Evolutionary conservation across 352 stramenopile species (phyloP), one percentile per base, ranked within the genome.

Genomic region (Aphanomyces astaci): DNA sequence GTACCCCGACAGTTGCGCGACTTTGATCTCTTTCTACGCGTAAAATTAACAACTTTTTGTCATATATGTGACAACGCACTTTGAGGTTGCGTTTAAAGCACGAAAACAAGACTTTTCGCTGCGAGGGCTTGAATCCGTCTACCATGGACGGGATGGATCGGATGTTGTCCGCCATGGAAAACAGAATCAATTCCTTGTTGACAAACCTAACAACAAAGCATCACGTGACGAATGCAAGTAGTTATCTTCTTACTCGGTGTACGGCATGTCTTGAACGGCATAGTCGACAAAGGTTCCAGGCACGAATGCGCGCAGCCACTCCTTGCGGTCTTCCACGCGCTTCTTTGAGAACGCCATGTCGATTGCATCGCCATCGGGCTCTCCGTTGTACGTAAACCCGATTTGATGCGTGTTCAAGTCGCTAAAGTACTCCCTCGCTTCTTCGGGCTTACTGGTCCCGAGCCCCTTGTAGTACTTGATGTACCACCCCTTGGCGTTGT

Each of bases 391-490:
- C 36, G 77, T 77, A 66, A 99, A 99, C 7, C 86, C 88, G 53
- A 98, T 96, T 64, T 97, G 82, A 66, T 99, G 95, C 13, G 87
- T 89, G 57, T 89, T 75, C 54, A 99, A 84, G 59, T 98, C 89
- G 11, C 88, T 88, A 64, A 99, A 99, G 74, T 99, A 99, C 64
- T 98, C 94, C 72, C 98, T 98, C 4, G 96, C 96, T 74, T 99
- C 97, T 24, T 90, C 77, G 25, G 92, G 75, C 15, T 95, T 98
- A 79, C 90, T 98, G n/a, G 97, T 99, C 84, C 97, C 97, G 25
- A 99, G 86, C 96, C 97, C 97, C 88, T 99, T 99, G 81, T 99
- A 99, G 78, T 99, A 99, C 88, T 99, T 99, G 66, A 99, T 96
- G 32, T 87, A 87, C 89, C 92, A 99, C 28, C 93, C 89, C 59